Conservation (phyloP, 139 green algal genomes). For the Yamagishiella unicocca region DNA sequence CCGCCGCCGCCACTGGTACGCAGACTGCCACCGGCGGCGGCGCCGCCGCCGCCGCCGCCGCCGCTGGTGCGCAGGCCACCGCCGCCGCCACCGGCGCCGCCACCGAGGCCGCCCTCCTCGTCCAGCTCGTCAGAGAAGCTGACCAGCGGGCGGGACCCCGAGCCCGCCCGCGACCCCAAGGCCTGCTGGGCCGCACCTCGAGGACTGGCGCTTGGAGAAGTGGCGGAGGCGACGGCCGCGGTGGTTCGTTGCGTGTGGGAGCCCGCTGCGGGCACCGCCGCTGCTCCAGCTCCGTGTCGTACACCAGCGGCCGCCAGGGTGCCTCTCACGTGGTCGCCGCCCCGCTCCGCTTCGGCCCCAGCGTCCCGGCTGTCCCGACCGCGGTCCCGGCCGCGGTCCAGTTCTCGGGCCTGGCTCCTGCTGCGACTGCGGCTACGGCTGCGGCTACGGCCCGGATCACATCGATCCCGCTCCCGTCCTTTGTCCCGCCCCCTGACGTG, state of each 20-base stretch:
- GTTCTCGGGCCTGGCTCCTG: background rate
- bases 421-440: background rate
- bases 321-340: too few species aligned
- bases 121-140: slow-evolving; percentile 39
- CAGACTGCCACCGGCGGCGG: too few species aligned
- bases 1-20: background rate
- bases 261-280: too few species aligned
- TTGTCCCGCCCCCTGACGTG: too few species aligned
- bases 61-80: too few species aligned
- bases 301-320: too few species aligned
- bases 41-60: background rate
- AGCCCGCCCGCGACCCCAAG: too few species aligned
- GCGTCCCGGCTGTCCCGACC: background rate
- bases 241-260: too few species aligned
- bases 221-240: background rate
- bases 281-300: too few species aligned
- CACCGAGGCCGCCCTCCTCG: background rate
- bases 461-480: background rate
- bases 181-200: too few species aligned
- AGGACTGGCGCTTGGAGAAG: background rate
- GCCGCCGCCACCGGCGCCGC: background rate
- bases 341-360: too few species aligned
- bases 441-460: background rate
- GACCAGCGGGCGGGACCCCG: background rate
- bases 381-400: background rate